phyloP scores from a whole-genome alignment of 169 alveolate species.

The Theileria equi region DNA sequence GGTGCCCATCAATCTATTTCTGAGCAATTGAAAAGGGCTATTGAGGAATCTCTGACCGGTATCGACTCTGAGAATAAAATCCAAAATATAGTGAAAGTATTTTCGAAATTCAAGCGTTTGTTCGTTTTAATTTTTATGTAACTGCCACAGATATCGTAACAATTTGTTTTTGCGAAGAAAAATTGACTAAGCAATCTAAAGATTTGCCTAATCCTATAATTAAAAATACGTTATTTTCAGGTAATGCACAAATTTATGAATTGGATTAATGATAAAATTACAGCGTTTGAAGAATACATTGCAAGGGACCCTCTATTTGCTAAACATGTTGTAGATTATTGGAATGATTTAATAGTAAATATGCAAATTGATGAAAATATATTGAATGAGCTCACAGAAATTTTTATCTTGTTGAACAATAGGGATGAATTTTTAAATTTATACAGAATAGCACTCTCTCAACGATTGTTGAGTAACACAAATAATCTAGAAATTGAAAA shows the following conservation, averaged over 20 bases:
- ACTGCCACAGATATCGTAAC: neutral
- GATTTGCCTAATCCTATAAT: neutral
- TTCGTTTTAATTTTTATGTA: no score
- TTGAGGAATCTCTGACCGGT: neutral
- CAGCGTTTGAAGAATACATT: neutral
- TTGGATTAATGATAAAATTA: neutral
- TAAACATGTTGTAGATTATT: neutral
- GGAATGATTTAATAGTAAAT: neutral
- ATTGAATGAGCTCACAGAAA: no score
- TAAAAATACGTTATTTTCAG: neutral
- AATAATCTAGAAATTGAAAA: neutral
- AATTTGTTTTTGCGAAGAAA: neutral
- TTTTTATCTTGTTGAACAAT: neutral
- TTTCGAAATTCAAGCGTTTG: neutral
- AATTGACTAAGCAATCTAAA: neutral
- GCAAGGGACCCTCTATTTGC: neutral
- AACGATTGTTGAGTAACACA: neutral
- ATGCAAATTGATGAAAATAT: neutral
- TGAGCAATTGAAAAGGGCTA: constrained; percentile 2
- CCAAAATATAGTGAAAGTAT: neutral
- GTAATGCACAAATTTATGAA: neutral
- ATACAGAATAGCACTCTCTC: neutral
- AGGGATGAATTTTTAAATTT: neutral
- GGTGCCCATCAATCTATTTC: neutral
- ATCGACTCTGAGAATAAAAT: neutral